Evolutionary conservation across 768 basidiomycete species (phyloP), one percentile per base, ranked within the genome.

Genomic region (Trichaptum fuscoviolaceum): DNA sequence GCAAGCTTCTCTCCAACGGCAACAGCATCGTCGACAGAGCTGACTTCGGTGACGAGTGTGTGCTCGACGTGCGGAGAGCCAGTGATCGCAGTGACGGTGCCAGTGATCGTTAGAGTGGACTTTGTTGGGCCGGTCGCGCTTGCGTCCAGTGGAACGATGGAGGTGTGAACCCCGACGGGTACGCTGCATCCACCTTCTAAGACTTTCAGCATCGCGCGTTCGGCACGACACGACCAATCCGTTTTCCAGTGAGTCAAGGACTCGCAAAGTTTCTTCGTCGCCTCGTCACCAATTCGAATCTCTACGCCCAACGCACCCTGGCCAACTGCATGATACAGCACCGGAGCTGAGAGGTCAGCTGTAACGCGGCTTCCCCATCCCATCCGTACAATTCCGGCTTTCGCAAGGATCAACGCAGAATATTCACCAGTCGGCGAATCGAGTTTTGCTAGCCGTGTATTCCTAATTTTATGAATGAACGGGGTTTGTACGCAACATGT

Each of bases 151-250:
- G 74, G 58, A 8, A 60, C 20, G 24, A 69, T 57, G 35, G 64
- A 77, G 30, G 86, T 88, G 63, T 82, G 79, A 30, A 93, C 89
- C 3, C 96, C 96, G 18, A 99, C 95, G 2, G 96, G 96, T 0
- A 99, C 96, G 68, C 93, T 95, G 78, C 97, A 99, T 26, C 97
- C 97, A 30, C 97, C 97, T 77, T 99, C 97, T 64, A 99, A 81
- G 25, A 90, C 88, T n/a, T 90, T 82, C 69, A 99, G 80, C 76
- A 92, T 90, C 0, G 90, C 92, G 17, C 97, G 86, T 77, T 99
- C 97, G 1, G 95, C 94, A 26, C 84, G 79, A 72, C 90, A 93
- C 65, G 73, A 78, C 89, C 89, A 93, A 61, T 87, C 82, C 0
- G 94, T 95, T 74, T 84, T 81, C 78, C 87, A 85, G 74, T 97